Conservation (phyloP, 1,284 basidiomycete species). For the Sporisorium reilianum region DNA sequence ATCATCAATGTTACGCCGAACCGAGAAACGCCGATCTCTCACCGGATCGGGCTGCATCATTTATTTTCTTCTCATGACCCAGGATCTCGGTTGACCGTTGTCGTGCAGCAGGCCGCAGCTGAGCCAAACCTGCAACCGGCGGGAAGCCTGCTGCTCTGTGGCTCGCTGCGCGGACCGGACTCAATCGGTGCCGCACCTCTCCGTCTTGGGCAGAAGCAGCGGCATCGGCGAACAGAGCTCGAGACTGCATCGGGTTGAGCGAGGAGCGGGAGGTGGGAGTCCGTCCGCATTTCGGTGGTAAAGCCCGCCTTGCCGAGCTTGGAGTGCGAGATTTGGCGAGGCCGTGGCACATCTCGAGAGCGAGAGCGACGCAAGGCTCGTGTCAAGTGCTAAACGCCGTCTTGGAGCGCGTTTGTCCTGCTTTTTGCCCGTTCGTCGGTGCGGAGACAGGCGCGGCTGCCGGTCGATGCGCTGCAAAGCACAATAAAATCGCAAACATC, state of each 20-base stretch:
- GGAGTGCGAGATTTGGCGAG: not conserved
- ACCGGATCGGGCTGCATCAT: not conserved
- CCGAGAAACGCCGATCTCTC: not conserved
- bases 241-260: not conserved
- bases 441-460: constrained; percentile 1
- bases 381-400: constrained; percentile 20
- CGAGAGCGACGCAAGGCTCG: too few species aligned
- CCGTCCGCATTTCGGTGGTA: not conserved
- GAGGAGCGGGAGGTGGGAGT: not conserved
- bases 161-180: too few species aligned
- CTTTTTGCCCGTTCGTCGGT: not conserved
- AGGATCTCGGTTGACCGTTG: not conserved
- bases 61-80: not conserved
- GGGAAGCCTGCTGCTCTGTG: not conserved
- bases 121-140: not conserved
- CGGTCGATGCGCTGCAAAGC: too few species aligned
- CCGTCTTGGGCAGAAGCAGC: too few species aligned
- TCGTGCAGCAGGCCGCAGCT: not conserved
- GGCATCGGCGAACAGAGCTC: not conserved
- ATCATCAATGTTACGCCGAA: not conserved
- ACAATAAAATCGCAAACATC: not conserved
- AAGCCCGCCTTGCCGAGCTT: constrained; percentile 2
- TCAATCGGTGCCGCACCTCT: too few species aligned
- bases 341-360: too few species aligned
- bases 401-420: constrained; percentile 21